Evolutionary conservation across 2,329 filamentous ascomycete species (phyloP), one percentile per base, ranked within the genome.

Genomic region (Cladosporium sphaerospermum): DNA sequence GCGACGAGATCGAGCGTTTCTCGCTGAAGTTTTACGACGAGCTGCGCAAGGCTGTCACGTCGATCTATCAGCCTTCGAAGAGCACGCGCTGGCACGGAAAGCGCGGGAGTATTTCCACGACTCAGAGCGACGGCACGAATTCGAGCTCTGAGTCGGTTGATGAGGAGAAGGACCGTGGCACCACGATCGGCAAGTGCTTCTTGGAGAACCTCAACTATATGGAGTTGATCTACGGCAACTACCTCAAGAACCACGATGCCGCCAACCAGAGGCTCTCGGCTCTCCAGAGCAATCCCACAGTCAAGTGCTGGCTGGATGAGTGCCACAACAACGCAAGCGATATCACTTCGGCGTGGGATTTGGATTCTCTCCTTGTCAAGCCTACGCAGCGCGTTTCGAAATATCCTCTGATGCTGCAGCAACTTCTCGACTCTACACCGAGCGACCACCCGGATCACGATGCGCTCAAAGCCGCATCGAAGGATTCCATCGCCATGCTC

Each of bases 331-430:
- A 92, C 64, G 91, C 92, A 10, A 88, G 89, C 61, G 93, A 96
- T 67, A 79, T 99, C 58, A 99, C 93, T 0, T 83, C 85, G 23
- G 92, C 93, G 0, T 99, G 93, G 93, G 88, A 95, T 69, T 72
- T 99, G 56, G 91, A 96, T 69, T 95, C 93, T 0, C 77, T 99
- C n/a, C 80, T 99, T 16, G 92, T 99, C 66, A 99, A 99, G 70
- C 93, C 93, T 1, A 91, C 95, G 69, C 93, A 99, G 71, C 83
- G 93, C 45, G 85, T 97, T 57, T 85, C 92, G 33, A 96, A 96
- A 65, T 99, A 97, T 65, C 90, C 90, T 3, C 84, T 96, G 43
- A 76, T 99, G 39, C 81, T 99, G 42, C 82, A 84, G 33, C 84
- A 90, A 53, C 76, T 99, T 9, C 76, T 95, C 19, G 84, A 90